Evolutionary conservation across 2,329 filamentous ascomycete genomes (phyloP), one percentile per base, ranked within the genome.

Genomic region (Colletotrichum sp.): DNA sequence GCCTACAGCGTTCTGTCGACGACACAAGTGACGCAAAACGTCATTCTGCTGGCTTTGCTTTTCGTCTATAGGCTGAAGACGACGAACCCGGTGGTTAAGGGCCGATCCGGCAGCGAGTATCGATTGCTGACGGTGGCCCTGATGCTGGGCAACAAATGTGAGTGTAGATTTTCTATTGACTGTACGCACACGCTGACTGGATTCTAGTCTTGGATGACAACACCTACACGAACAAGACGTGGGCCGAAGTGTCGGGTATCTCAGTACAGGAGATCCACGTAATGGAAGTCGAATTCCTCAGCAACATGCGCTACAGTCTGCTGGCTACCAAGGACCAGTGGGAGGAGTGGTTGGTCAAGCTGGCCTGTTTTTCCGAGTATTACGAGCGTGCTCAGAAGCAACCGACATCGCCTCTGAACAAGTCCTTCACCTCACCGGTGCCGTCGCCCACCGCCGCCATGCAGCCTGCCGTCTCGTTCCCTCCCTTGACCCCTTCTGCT

Each of bases 221-320:
- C 84, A 98, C 97, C 0, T 99, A 99, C 85, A 98, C 97, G 48
- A 99, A 99, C 88, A 98, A 98, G 88, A 99, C 97, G 0, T 99
- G 97, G 97, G 97, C 96, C 4, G 97, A 99, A 81, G 97, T 99
- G 13, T 98, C 97, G 1, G 94, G 95, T 60, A 98, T 99, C 77
- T 93, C 95, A 2, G 96, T 98, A 15, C 93, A 94, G 76, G 97
- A 99, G 85, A 98, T 99, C 68, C 97, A 99, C 83, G 94, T 98
- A 60, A 99, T 99, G 97, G 97, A 99, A 84, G 97, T 99, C n/a
- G 97, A 99, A 84, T 99, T 99, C 81, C 88, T 99, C 78, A 98
- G 96, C 88, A 98, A 98, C 85, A 98, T 99, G 93, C 93, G 96
- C 81, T 99, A 98, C 85, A 96, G 95, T 80, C 88, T 99, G 9